phyloP scores from a whole-genome alignment of 768 basidiomycete genomes.

The Crepidotus variabilis region DNA sequence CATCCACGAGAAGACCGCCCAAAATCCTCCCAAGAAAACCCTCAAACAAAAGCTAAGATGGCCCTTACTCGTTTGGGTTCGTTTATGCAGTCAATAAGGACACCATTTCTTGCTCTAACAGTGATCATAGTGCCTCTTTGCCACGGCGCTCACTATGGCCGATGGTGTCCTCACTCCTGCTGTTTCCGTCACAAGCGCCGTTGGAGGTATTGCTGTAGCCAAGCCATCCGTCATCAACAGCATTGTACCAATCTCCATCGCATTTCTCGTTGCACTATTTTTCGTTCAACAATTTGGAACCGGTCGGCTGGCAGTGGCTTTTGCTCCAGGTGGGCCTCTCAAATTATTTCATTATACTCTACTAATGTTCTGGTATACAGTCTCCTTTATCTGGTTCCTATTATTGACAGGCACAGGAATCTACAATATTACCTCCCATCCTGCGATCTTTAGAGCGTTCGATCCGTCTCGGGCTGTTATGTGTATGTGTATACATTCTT shows the following conservation, averaged over 20 bases:
- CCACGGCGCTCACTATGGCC: conserved; percentile 60
- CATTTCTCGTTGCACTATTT: conserved; percentile 54
- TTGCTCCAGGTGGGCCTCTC: conserved; percentile 45
- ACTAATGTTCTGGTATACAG: conserved; percentile 19
- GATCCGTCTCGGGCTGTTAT: conserved; percentile 65
- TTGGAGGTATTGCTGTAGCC: conserved; percentile 65
- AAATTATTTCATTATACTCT: neutral
- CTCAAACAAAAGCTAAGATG: conserved; percentile 34
- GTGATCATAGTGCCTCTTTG: conserved; percentile 48
- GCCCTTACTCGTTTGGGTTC: conserved; percentile 55
- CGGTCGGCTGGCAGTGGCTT: conserved; percentile 41
- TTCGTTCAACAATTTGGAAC: conserved; percentile 60
- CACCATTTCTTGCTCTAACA: neutral
- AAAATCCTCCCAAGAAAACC: conserved; percentile 9
- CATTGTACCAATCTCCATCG: conserved; percentile 59
- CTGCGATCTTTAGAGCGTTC: conserved; percentile 61
- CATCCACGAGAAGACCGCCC: conserved; percentile 11
- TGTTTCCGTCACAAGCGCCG: conserved; percentile 65
- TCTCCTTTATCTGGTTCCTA: conserved; percentile 55
- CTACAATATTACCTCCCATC: conserved; percentile 49
- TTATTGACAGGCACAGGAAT: conserved; percentile 51
- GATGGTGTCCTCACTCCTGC: conserved; percentile 70
- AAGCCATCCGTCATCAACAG: conserved; percentile 41
- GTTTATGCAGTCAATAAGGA: conserved; percentile 7
- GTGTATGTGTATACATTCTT: conserved; percentile 32